Percentiles rank a stretch among this genome's conserved stretches.
phyloP scores from a whole-genome alignment of 495 filamentous ascomycete genomes.

The Annulohypoxylon nitens region DNA sequence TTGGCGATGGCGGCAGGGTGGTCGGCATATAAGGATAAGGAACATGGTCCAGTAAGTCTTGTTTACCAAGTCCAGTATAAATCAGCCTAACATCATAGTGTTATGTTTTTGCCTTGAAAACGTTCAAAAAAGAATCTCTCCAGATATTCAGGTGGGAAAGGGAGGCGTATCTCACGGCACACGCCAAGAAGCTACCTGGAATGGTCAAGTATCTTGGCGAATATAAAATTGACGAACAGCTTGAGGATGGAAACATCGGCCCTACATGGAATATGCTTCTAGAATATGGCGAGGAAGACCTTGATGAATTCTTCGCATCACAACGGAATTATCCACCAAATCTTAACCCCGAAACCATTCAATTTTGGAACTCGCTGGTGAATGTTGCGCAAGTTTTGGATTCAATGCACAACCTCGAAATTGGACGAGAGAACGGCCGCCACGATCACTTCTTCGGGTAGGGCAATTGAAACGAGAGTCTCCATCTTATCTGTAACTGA shows the following conservation, averaged over 20 bases:
- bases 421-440: conserved; percentile 25
- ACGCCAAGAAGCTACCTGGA: conserved; percentile 27
- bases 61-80: background rate
- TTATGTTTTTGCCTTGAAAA: conserved; percentile 56
- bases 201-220: conserved; percentile 51
- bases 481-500: conserved; percentile 1
- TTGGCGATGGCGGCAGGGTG: background rate
- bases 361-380: conserved; percentile 56
- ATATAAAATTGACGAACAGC: conserved; percentile 34
- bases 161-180: conserved; percentile 49
- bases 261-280: conserved; percentile 52
- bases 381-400: conserved; percentile 52
- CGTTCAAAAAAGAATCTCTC: conserved; percentile 38
- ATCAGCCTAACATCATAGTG: conserved; percentile 44
- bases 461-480: background rate
- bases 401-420: conserved; percentile 49
- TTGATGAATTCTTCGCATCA: conserved; percentile 52
- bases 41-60: conserved; percentile 22
- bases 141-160: conserved; percentile 51
- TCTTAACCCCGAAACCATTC: conserved; percentile 45
- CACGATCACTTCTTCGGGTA: conserved; percentile 22
- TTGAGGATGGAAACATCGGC: conserved; percentile 7
- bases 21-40: conserved; percentile 34
- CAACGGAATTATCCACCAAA: conserved; percentile 46
- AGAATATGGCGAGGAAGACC: conserved; percentile 54